Evolutionary conservation across 2,329 filamentous ascomycete genomes (phyloP), one percentile per base, ranked within the genome.

Genomic region (Penicillium hordei): DNA sequence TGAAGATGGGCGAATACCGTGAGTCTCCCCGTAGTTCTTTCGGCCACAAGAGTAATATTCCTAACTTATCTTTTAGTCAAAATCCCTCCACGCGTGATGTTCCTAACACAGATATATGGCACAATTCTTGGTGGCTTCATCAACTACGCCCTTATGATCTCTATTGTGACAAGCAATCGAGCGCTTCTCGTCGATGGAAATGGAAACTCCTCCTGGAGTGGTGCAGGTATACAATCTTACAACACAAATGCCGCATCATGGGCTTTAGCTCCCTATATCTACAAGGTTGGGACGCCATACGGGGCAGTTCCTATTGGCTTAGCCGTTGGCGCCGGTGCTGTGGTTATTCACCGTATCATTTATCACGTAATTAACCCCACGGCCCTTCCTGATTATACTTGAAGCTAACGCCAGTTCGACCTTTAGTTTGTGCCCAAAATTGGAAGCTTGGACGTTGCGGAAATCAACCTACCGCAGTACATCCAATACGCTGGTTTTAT

Each of bases 1-100:
- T 86, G 25, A 86, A 86, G 71, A 78, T 85, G 76, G 83, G 83
- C 21, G 81, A 85, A 72, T 86, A 86, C 50, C 77, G 81, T 81
- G 71, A 51, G 78, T 73, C 4, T 21, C 17, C 21, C 17, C 0
- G 4, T 25, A 48, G 68, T n/a, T 50, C 62, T 64, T 29, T 62
- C 58, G 55, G 54, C 69, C 4, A 15, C 63, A 67, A 48, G 54
- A 65, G 23, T 1, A n/a, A 17, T 13, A 1, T 13, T 36, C 12
- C 17, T 23, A 36, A 39, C 25, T 27, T 9, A 12, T 5, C 13
- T 23, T 21, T 10, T 12, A 36, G 31, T 61, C 63, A 86, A 86
- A 61, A 81, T 85, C 6, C 81, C 82, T 1, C 82, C 81, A 2
- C 78, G 81, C 0, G 68, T 78, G 49, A 84, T 84, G 82, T 84